Percentiles rank a stretch among this genome's conserved stretches.
Conservation (phyloP, 2,329 filamentous ascomycete species). For the Colletotrichum lini region DNA sequence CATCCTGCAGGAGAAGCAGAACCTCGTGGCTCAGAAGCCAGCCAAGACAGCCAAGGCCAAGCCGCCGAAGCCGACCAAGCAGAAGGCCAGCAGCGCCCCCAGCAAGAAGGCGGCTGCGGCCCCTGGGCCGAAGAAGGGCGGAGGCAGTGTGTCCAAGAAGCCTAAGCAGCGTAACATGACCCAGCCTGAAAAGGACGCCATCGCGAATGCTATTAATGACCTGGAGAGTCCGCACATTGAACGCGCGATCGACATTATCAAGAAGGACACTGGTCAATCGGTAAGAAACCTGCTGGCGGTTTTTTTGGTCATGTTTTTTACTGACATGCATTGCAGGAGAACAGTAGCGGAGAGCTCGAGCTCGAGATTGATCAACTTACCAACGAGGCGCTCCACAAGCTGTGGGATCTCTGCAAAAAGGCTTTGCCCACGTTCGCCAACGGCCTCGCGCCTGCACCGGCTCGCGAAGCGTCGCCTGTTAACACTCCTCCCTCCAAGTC, state of each 20-base stretch:
- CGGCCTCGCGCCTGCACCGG: slow-evolving; percentile 47
- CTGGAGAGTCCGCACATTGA: slow-evolving; percentile 84
- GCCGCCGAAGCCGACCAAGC: slow-evolving; percentile 68
- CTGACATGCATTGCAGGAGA: slow-evolving; percentile 60
- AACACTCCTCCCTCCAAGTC: slow-evolving; percentile 50
- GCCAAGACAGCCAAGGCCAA: slow-evolving; percentile 73
- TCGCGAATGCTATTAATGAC: slow-evolving; percentile 87
- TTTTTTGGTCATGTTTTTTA: slow-evolving; percentile 47
- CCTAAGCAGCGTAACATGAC: slow-evolving; percentile 74
- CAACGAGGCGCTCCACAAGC: slow-evolving; percentile 67
- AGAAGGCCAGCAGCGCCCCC: slow-evolving; percentile 54
- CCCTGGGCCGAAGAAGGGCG: slow-evolving; percentile 51
- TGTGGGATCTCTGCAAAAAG: slow-evolving; percentile 63
- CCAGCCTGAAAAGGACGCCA: slow-evolving; percentile 89
- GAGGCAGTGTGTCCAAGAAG: slow-evolving; percentile 60
- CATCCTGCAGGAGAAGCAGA: slow-evolving; percentile 79
- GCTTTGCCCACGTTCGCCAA: slow-evolving; percentile 59
- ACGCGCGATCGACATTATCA: slow-evolving; percentile 89
- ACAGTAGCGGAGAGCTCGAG: slow-evolving; percentile 72
- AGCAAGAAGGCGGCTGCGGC: slow-evolving; percentile 60
- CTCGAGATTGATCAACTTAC: slow-evolving; percentile 72
- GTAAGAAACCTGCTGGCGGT: slow-evolving; percentile 63
- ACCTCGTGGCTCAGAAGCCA: slow-evolving; percentile 68
- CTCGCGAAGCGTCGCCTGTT: slow-evolving; percentile 50
- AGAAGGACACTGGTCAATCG: slow-evolving; percentile 83